Conservation (phyloP, 306 rosid genomes). For the Erythrophleum fordii region DNA sequence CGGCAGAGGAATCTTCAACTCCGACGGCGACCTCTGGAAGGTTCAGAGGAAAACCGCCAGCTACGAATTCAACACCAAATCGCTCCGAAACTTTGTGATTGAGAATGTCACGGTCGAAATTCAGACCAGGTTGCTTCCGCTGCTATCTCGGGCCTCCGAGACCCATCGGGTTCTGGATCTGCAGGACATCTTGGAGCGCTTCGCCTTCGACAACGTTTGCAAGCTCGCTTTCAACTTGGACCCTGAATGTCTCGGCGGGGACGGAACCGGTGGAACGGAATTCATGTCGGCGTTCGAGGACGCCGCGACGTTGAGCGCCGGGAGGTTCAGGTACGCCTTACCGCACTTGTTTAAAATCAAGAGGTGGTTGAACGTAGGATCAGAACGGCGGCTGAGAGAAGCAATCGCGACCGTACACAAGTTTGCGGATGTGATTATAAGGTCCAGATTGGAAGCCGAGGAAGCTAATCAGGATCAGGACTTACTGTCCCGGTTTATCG, state of each 20-base stretch:
- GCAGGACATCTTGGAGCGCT: conserved; percentile 68
- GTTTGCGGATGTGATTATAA: conserved; percentile 57
- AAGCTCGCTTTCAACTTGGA: conserved; percentile 69
- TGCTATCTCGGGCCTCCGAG: conserved; percentile 42
- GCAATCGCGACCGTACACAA: conserved; percentile 53
- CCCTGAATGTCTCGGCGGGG: conserved; percentile 60
- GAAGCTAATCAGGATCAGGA: conserved; percentile 28
- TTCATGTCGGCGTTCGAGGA: conserved; percentile 76
- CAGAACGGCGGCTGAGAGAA: conserved; percentile 50
- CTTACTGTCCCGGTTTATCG: conserved; percentile 68
- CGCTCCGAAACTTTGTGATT: conserved; percentile 58
- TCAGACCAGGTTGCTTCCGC: conserved; percentile 51
- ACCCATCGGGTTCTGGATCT: conserved; percentile 47
- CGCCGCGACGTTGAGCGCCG: conserved; percentile 52
- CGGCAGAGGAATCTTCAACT: conserved; percentile 76
- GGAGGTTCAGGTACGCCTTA: conserved; percentile 47
- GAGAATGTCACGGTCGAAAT: conserved; percentile 58
- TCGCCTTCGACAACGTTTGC: conserved; percentile 74
- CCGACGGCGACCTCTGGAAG: conserved; percentile 65
- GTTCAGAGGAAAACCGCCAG: conserved; percentile 71
- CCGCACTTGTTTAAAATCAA: conserved; percentile 37
- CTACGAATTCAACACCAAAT: conserved; percentile 69
- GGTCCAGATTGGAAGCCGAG: conserved; percentile 50
- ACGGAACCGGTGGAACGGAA: conserved; percentile 39
- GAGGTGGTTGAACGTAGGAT: conserved; percentile 51